A percentile compares a stretch with the other conserved stretches of the same genome.
Conservation (phyloP, 1,284 basidiomycete species). For the Peniophora sp. region DNA sequence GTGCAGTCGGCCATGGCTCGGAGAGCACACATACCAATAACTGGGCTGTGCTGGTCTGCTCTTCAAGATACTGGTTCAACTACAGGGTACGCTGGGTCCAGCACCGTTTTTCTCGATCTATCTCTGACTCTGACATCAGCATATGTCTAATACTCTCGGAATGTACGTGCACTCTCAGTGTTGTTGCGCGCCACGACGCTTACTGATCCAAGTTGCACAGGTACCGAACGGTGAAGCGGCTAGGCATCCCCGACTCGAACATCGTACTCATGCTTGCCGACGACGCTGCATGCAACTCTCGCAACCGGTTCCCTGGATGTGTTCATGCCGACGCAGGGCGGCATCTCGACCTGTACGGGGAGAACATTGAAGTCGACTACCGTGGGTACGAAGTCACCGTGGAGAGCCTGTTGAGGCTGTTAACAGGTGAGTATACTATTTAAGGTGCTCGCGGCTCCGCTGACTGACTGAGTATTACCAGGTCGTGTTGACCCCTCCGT, state of each 20-base stretch:
- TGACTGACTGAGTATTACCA: constrained; percentile 16
- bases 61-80: constrained; percentile 98
- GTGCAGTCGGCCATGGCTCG: constrained; percentile 7
- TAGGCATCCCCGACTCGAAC: constrained; percentile 96
- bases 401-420: constrained; percentile 86
- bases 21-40: constrained; percentile 83
- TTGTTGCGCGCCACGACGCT: neutral
- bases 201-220: constrained; percentile 26
- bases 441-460: neutral
- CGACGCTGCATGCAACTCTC: constrained; percentile 89
- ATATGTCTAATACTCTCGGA: constrained; percentile 96
- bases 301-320: constrained; percentile 88
- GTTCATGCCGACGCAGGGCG: constrained; percentile 82
- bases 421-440: constrained; percentile 60
- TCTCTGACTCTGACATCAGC: constrained; percentile 38
- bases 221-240: constrained; percentile 96
- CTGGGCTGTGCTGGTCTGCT: constrained; percentile 95
- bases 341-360: constrained; percentile 87
- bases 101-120: constrained; percentile 2
- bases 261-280: constrained; percentile 99
- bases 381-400: constrained; percentile 97
- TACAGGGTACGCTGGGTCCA: constrained; percentile 69
- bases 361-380: constrained; percentile 97
- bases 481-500: constrained; percentile 70
- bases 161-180: constrained; percentile 49